Conservation (phyloP, 1,284 basidiomycete species). For the Xerocomus nothofagi region DNA sequence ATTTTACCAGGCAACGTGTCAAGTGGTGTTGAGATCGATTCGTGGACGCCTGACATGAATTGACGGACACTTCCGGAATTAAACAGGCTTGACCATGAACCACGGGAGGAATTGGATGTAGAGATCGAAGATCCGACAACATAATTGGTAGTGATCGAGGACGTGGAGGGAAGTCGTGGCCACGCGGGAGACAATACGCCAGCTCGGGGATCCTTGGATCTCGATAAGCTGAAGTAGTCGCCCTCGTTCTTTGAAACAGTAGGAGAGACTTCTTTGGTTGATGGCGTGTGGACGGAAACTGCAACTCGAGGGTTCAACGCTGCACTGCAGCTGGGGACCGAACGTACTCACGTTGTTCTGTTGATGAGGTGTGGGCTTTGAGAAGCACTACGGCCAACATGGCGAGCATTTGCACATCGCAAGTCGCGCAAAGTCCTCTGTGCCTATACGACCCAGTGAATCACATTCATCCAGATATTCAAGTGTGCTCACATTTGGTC, state of each 20-base stretch:
- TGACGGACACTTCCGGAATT: constrained; percentile 63
- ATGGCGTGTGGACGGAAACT: constrained; percentile 16
- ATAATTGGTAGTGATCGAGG: constrained; percentile 35
- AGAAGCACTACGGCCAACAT: constrained; percentile 73
- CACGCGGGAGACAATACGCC: constrained; percentile 35
- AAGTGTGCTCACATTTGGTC: constrained; percentile 43
- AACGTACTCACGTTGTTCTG: constrained; percentile 28
- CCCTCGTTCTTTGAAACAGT: constrained; percentile 21
- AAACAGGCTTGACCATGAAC: constrained; percentile 76
- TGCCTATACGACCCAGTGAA: constrained; percentile 48
- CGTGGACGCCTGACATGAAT: constrained; percentile 57
- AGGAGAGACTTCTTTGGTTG: constrained; percentile 21
- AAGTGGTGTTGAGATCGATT: constrained; percentile 45
- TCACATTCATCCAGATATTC: background rate
- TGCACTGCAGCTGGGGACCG: background rate
- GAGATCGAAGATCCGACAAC: constrained; percentile 38
- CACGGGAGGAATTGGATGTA: constrained; percentile 58
- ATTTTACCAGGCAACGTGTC: constrained; percentile 23
- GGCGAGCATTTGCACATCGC: constrained; percentile 82
- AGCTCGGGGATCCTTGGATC: constrained; percentile 34
- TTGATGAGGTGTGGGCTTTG: constrained; percentile 36
- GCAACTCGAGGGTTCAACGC: background rate
- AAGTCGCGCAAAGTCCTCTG: constrained; percentile 56
- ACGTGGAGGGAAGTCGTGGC: constrained; percentile 37
- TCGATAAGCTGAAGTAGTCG: constrained; percentile 53